Evolutionary conservation across 225 moss, liverwort and hornwort species (phyloP).

Genomic region (Thuidium tamariscinum): DNA sequence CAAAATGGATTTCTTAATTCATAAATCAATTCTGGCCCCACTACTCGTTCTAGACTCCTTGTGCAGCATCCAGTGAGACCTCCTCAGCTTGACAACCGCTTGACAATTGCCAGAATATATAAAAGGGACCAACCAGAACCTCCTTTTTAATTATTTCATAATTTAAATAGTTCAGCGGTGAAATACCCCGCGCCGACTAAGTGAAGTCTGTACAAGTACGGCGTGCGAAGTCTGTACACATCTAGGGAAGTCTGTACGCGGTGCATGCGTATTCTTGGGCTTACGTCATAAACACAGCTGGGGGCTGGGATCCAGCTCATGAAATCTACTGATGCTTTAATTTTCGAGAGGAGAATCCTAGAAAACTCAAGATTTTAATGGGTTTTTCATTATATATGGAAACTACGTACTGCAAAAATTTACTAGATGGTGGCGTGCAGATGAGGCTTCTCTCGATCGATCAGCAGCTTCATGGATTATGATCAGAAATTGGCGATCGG

Average conservation of each 20-base stretch:
- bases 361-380: neutral
- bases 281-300: neutral
- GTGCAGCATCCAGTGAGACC: neutral
- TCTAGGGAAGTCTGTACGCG: neutral
- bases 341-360: too few species aligned
- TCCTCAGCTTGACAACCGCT: neutral
- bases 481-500: too few species aligned
- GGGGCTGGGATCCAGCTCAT: neutral
- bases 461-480: too few species aligned
- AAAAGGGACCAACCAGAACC: neutral
- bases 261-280: neutral
- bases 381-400: neutral
- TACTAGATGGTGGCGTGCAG: neutral
- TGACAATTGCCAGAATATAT: neutral
- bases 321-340: too few species aligned
- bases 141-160: neutral
- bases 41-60: too few species aligned
- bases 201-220: too few species aligned
- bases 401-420: neutral
- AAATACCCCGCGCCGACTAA: neutral
- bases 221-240: too few species aligned
- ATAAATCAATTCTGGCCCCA: neutral
- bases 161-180: neutral
- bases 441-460: neutral
- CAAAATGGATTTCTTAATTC: too few species aligned